Conservation (phyloP, 768 basidiomycete species). For the Xerocomellus dryophilus region DNA sequence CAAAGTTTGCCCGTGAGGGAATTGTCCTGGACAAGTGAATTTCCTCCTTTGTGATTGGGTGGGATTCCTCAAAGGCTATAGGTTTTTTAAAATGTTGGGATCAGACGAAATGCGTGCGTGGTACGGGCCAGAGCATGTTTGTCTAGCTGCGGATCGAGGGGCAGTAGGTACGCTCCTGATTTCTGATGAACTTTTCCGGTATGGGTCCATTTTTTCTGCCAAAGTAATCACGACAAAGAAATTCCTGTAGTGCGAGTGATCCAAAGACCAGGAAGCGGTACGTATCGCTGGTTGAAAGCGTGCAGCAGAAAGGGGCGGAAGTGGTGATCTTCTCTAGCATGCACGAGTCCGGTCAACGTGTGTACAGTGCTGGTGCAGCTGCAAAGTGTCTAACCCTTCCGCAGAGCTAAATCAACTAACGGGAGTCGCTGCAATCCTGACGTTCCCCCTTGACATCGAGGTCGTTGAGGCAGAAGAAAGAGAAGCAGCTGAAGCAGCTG, state of each 20-base stretch:
- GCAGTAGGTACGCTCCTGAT: constrained; percentile 94
- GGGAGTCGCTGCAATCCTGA: constrained; percentile 92
- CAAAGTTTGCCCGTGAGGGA: constrained; percentile 95
- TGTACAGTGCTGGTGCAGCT: constrained; percentile 30
- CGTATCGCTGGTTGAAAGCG: constrained; percentile 84
- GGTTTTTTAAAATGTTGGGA: constrained; percentile 98
- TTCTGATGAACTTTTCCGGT: constrained; percentile 93
- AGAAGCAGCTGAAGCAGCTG: constrained; percentile 56
- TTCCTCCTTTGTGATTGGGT: neutral
- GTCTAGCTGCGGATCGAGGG: constrained; percentile 85
- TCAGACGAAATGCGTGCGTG: constrained; percentile 94
- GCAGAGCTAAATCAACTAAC: constrained; percentile 94
- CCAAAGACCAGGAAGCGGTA: constrained; percentile 75
- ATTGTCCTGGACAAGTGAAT: constrained; percentile 81
- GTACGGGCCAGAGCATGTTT: constrained; percentile 97
- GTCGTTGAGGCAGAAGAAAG: constrained; percentile 91
- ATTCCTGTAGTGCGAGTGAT: constrained; percentile 65
- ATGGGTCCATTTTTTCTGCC: constrained; percentile 17
- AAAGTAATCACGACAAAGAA: neutral
- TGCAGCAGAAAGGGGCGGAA: constrained; percentile 85
- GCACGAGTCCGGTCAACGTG: constrained; percentile 99
- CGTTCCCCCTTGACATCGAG: constrained; percentile 93
- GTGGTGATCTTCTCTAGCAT: constrained; percentile 98
- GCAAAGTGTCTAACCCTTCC: neutral
- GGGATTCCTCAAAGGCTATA: constrained; percentile 29